Evolutionary conservation across 2,329 filamentous ascomycete species (phyloP), one percentile per base, ranked within the genome.

Genomic region (Phialophora expanda): DNA sequence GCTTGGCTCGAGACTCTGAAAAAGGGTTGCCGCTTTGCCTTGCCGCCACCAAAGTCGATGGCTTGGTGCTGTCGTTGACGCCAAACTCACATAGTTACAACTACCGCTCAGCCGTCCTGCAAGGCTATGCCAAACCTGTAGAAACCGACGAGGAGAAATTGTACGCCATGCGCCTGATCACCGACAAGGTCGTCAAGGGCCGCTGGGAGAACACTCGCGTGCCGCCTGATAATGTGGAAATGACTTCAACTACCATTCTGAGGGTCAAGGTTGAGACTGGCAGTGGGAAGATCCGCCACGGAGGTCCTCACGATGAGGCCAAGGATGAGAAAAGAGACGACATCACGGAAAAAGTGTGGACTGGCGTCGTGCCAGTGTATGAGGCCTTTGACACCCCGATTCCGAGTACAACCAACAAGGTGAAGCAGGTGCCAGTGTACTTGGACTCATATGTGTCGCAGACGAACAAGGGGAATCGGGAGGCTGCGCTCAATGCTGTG

Each of bases 71-170:
- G 34, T 86, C 90, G 22, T 84, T 96, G 14, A 92, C 92, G 0
- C 90, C 92, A 12, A 90, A 91, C 80, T 86, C 86, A 66, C 91
- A 96, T 81, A 91, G 86, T 79, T 93, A 92, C 82, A 94, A 96
- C 81, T 96, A 95, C 80, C 90, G 91, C 68, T 92, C 89, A 46
- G 90, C 90, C 11, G 81, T 92, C 8, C 82, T 95, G 12, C 92
- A 94, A 74, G 93, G 92, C 0, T 86, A 88, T 75, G 92, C 89
- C 0, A 82, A 78, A 8, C 77, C 89, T 1, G 90, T 96, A 6
- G 85, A 86, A 1, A 86, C 90, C 66, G 76, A 79, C 0, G 85
- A 83, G 2, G 92, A 96, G 80, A 91, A 91, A 75, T 75, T 91
- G 4, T 95, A 86, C 79, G 92, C 91, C 7, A 90, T 96, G 87